Base-by-base conservation (phyloP, 2,329 filamentous ascomycete genomes). In the Pestalotiopsis sp. region DNA sequence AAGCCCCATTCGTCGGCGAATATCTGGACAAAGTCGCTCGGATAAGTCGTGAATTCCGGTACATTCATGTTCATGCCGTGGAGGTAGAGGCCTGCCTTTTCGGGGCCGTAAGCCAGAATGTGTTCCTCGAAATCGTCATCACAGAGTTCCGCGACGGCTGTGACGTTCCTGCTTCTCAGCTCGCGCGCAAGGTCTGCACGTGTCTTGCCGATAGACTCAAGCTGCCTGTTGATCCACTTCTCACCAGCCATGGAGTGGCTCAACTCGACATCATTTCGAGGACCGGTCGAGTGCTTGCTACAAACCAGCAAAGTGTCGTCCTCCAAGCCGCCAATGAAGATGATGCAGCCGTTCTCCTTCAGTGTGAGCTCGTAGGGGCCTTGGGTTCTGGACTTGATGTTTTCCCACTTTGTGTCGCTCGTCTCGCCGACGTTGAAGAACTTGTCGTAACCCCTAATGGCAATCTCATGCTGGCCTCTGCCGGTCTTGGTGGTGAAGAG, bases 341-440 rank as follows among this genome's bases (percentile, higher is more conserved):
- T 98, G 80, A 99, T 99, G 80, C 96, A 99, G n/a, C 96, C 96
- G 76, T 99, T 99, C 81, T 99, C 96, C 82, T 99, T 99, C 66
- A 98, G 89, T 68, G 94, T 98, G 68, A 99, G 84, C 81, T 99
- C 96, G 75, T 98, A 99, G 0, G 96, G 96, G 0, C 94, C 94
- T 71, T 89, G 84, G 0, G 96, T 98, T 68, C 92, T 87, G 36
- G 82, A 81, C 77, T 92, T 85, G 70, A 99, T 93, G 76, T 92
- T 93, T 17, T 84, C 80, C 96, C 96, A 99, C 75, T 91, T 87
- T 3, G 96, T 99, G 72, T 92, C 89, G 61, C 83, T 80, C 7
- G 97, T 92, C 82, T 99, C 96, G 64, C 89, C 88, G 56, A 93
- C 87, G 75, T 99, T 99, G 88, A 99, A 99, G 84, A 99, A 99